Base-by-base conservation (phyloP, 352 stramenopile genomes). In the Globisporangium splendens region DNA sequence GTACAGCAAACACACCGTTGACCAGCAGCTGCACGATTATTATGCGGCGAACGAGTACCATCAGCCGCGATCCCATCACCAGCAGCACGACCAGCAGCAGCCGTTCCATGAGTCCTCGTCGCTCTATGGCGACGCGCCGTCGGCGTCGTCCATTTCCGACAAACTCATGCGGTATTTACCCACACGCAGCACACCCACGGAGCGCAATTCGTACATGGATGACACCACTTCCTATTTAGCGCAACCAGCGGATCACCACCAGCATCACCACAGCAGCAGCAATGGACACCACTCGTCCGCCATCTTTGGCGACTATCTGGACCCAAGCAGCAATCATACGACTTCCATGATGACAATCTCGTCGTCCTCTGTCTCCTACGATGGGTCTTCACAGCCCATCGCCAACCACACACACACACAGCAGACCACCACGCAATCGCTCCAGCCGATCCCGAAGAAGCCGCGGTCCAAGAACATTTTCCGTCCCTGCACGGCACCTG, bases 381-480 rank as follows among this genome's bases (percentile, higher is more conserved):
- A 39, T 46, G 22, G 46, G 35, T 20, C 52, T 31, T 24, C 59
- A 51, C 49, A 43, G 33, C 54, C 38, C 24, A 54, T n/a, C 6
- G 28, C 17, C 15, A 51, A 2, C 24, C 21, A 46, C 21, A 11
- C 28, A 1, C 28, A 35, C 28, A 35, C 28, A 35, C 28, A 35
- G 28, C 28, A 35, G 28, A 35, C 28, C 28, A 33, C 50, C 44
- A 51, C 46, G 11, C 65, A 65, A 44, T 75, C 62, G 18, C 39
- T 70, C 44, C 74, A 77, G 61, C 50, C 65, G 33, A 64, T 76
- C 31, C 35, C 66, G 6, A 91, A 88, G 70, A 89, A 89, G 33
- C 63, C 77, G 20, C 81, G 81, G 22, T 71, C 79, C 6, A 89
- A 91, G 67, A 91, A 89, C 44, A 66, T 86, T 17, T 87, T 91